Base-by-base conservation (phyloP, 2,329 filamentous ascomycete genomes). In the Neofusicoccum umdonicola region DNA sequence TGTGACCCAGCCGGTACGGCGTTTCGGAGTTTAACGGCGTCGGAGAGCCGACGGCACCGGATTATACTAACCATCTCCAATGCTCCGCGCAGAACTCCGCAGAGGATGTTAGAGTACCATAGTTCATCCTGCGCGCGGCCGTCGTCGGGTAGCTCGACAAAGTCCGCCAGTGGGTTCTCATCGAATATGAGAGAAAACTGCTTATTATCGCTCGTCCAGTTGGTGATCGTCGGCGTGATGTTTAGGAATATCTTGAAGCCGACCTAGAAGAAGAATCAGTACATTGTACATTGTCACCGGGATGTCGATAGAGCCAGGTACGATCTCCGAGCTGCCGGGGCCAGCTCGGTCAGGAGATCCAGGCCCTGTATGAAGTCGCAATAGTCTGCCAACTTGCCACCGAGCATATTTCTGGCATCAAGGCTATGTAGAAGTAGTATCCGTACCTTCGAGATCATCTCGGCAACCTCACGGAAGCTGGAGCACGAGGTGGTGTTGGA, bases 171-270 rank as follows among this genome's bases (percentile, higher is more conserved):
- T 0, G 95, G 95, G 74, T 98, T 99, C 78, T 99, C 95, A 69
- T 99, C 95, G 70, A 99, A 97, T 15, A 97, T 87, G 12, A 99
- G 83, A 0, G 93, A 97, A 81, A 99, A 99, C 70, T 96, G 92
- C 76, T 97, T 97, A 80, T 89, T 95, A 79, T 99, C 95, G 76
- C 86, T 91, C 22, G 93, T 95, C 95, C 95, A 99, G 76, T 96
- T 97, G 54, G 93, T 92, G 68, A 98, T 89, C 7, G 89, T 90
- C 0, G 95, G 95, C 3, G 93, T 96, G 71, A 97, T 93, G 74
- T 99, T 99, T 67, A 99, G 87, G 77, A 99, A 99, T 69, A 99
- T 97, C 81, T 99, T 98, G 82, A 99, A 99, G 64, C 95, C 95
- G 69, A 99, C 90, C 91, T 97, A 68, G 17, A 11, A 9, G 13